phyloP scores from a whole-genome alignment of 2,329 filamentous ascomycete species.

The Zopfia rhizophila region DNA sequence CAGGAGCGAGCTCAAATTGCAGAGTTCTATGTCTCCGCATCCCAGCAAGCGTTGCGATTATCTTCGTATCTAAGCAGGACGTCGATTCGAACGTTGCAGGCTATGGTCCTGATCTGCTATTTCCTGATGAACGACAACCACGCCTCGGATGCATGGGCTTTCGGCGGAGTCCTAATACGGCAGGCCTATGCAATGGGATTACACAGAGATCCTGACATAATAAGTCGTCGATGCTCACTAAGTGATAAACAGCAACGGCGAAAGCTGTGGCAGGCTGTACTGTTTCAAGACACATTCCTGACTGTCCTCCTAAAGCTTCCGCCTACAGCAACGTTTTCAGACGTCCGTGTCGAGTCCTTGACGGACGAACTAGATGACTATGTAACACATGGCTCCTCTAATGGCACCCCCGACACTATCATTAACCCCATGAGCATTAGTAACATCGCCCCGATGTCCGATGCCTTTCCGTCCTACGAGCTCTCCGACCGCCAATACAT shows the following conservation, averaged over 20 bases:
- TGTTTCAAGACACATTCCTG: slow-evolving; percentile 83
- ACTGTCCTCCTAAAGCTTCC: slow-evolving; percentile 81
- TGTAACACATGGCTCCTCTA: slow-evolving; percentile 69
- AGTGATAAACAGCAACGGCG: slow-evolving; percentile 82
- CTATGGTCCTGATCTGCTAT: slow-evolving; percentile 85
- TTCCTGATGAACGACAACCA: slow-evolving; percentile 90
- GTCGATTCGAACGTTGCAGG: slow-evolving; percentile 77
- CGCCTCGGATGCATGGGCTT: slow-evolving; percentile 83
- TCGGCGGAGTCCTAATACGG: slow-evolving; percentile 78
- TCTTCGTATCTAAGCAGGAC: slow-evolving; percentile 81
- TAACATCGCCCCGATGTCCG: slow-evolving; percentile 56
- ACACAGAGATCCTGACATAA: slow-evolving; percentile 81
- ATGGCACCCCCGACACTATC: slow-evolving; percentile 51
- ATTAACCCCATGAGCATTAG: slow-evolving; percentile 64
- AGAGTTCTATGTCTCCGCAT: slow-evolving; percentile 83
- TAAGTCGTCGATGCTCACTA: slow-evolving; percentile 70
- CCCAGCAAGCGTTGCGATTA: slow-evolving; percentile 79
- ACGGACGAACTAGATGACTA: slow-evolving; percentile 72
- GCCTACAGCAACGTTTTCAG: slow-evolving; percentile 80
- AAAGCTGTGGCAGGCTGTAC: slow-evolving; percentile 84
- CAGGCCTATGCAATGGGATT: slow-evolving; percentile 85
- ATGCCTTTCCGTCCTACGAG: slow-evolving; percentile 52
- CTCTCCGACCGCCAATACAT: slow-evolving; percentile 65
- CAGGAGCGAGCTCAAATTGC: slow-evolving; percentile 77
- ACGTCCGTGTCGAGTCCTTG: slow-evolving; percentile 79